These are phyloP conservation scores for Kluyveromyces marxianus DNA, from an alignment of 1,139 yeast genomes.

Conservation along the genomic window DNA sequence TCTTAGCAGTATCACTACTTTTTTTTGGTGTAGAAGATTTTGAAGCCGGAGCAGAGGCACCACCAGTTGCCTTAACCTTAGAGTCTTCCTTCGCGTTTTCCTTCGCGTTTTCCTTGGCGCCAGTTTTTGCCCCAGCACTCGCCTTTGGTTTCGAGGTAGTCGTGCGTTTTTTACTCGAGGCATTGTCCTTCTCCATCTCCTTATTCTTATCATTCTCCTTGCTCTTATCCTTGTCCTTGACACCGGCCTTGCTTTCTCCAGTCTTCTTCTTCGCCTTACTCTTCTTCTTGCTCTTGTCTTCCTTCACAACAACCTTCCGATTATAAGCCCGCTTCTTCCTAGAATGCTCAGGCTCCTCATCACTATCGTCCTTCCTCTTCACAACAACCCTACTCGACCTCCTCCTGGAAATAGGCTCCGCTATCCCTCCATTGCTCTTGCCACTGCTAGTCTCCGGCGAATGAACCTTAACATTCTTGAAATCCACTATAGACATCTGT, in stretches of 20 bases:
- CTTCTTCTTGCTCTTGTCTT: conserved; percentile 1
- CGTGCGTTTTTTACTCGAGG: background rate
- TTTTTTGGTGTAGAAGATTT: background rate
- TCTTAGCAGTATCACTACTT: background rate
- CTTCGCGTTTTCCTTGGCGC: no score
- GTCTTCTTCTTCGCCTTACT: background rate
- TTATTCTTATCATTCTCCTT: background rate
- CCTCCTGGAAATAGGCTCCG: conserved; percentile 5
- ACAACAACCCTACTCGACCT: conserved; percentile 10
- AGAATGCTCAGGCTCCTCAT: conserved; percentile 9
- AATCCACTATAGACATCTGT: conserved; percentile 21
- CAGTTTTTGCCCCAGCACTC: no score
- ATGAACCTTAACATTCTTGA: conserved; percentile 13
- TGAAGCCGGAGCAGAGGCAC: background rate
- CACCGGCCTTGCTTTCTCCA: background rate
- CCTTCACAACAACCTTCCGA: conserved; percentile 2
- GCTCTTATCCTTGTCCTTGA: background rate
- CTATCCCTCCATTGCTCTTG: background rate
- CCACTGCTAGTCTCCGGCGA: conserved; percentile 2
- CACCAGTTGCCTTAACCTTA: no score
- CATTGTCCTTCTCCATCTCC: no score
- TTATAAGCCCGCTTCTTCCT: conserved; percentile 2
- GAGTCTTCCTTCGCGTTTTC: no score
- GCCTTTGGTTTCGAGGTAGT: no score
- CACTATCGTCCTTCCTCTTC: conserved; percentile 11